These are phyloP conservation scores for Dentipellis sp. DNA, from an alignment of 768 basidiomycete species.

Conservation along the genomic window DNA sequence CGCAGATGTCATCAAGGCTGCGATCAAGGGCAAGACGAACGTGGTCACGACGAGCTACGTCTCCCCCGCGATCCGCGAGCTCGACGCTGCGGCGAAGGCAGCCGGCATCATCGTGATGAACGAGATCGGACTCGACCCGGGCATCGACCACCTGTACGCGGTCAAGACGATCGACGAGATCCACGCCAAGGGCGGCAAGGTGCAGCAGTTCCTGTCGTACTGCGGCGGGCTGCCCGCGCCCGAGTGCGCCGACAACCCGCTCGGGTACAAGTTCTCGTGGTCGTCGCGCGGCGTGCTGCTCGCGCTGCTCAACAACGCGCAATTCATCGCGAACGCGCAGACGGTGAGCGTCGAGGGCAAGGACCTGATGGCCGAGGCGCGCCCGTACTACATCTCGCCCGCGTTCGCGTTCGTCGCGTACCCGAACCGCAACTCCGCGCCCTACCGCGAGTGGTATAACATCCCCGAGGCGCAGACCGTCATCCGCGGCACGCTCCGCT, in stretches of 20 bases:
- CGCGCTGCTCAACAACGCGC: slow-evolving; percentile 85
- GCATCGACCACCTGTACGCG: slow-evolving; percentile 90
- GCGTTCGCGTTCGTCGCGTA: slow-evolving; percentile 96
- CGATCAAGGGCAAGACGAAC: slow-evolving; percentile 79
- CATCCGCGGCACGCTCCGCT: slow-evolving; percentile 87
- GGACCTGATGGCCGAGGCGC: slow-evolving; percentile 84
- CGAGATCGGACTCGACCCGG: slow-evolving; percentile 96
- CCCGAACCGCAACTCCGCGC: slow-evolving; percentile 90
- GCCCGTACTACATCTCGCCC: slow-evolving; percentile 91
- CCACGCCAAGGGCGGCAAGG: slow-evolving; percentile 92
- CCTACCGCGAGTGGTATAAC: slow-evolving; percentile 85
- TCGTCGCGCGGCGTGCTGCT: slow-evolving; percentile 93
- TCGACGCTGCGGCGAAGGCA: slow-evolving; percentile 71
- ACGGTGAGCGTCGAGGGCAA: slow-evolving; percentile 59
- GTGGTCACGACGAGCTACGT: slow-evolving; percentile 97
- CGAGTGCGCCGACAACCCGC: slow-evolving; percentile 84
- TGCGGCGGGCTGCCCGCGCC: slow-evolving; percentile 95
- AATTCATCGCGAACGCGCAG: slow-evolving; percentile 63
- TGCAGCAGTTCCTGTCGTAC: slow-evolving; percentile 87
- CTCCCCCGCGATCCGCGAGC: slow-evolving; percentile 80
- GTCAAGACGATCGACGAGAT: slow-evolving; percentile 92
- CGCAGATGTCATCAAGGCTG: slow-evolving; percentile 81
- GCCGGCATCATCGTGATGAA: slow-evolving; percentile 95
- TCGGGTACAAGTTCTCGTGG: slow-evolving; percentile 99
- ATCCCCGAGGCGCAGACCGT: slow-evolving; percentile 93